A percentile compares a stretch with the other conserved stretches of the same genome.
Evolutionary conservation across 140 eudicot species (phyloP).

Genomic region (Bidens hawaiensis): DNA sequence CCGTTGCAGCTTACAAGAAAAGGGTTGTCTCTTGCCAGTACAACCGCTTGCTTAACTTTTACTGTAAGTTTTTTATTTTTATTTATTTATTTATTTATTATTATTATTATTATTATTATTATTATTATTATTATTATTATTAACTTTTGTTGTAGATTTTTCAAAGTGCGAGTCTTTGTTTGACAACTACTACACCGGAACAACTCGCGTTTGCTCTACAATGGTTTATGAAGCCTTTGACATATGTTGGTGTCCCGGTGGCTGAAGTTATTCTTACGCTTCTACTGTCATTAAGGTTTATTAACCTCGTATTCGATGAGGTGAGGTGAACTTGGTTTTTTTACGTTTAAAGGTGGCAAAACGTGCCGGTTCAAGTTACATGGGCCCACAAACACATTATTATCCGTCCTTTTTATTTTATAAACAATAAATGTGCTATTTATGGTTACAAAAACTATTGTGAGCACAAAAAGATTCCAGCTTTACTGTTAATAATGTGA

Average conservation of each 20-base stretch:
- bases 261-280: slow-evolving; percentile 88
- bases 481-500: not conserved
- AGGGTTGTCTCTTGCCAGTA: slow-evolving; percentile 77
- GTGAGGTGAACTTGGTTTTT: slow-evolving; percentile 34
- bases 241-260: slow-evolving; percentile 68
- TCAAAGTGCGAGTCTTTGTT: slow-evolving; percentile 96
- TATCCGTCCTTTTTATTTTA: not conserved
- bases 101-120: not conserved
- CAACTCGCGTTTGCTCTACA: slow-evolving; percentile 85
- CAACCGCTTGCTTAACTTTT: slow-evolving; percentile 89
- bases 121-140: not conserved
- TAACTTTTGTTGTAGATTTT: slow-evolving; percentile 50
- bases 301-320: slow-evolving; percentile 90
- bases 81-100: not conserved
- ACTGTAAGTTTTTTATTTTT: slow-evolving; percentile 50
- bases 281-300: slow-evolving; percentile 75
- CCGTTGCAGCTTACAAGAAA: slow-evolving; percentile 81
- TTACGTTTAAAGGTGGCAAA: not conserved
- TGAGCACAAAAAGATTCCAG: not conserved
- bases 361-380: not conserved
- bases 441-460: not conserved
- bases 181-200: slow-evolving; percentile 81
- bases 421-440: not conserved
- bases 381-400: not conserved
- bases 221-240: slow-evolving; percentile 83